phyloP scores from a whole-genome alignment of 2,329 filamentous ascomycete species.

The Alternaria atra region DNA sequence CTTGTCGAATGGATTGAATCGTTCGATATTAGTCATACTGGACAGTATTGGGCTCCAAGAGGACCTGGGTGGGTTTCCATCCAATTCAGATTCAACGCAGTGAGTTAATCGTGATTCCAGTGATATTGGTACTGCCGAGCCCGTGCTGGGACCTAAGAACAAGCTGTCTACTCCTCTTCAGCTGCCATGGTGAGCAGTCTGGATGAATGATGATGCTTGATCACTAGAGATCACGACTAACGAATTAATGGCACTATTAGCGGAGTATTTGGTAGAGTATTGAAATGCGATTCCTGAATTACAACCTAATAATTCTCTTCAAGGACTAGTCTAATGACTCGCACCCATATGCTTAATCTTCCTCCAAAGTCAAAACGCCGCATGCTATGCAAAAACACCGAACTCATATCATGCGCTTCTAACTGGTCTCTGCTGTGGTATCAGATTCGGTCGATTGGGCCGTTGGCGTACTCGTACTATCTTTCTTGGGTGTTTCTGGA shows the following conservation, averaged over 20 bases:
- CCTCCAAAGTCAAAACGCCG: neutral
- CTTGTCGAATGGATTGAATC: conserved; percentile 68
- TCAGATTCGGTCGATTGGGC: neutral
- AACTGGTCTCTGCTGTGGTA: neutral
- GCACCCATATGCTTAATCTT: neutral
- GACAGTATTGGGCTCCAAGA: conserved; percentile 76
- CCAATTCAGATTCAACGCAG: neutral
- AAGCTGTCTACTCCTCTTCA: conserved; percentile 69
- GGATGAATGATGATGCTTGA: neutral
- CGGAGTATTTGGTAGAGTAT: neutral
- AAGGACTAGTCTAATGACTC: neutral
- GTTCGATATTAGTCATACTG: conserved; percentile 72
- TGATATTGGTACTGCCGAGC: conserved; percentile 74
- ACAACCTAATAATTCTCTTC: neutral
- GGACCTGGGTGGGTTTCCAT: conserved; percentile 65
- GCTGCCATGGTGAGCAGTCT: conserved; percentile 68
- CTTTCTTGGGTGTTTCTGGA: conserved; percentile 12
- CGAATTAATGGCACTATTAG: neutral
- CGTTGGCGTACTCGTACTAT: conserved; percentile 5
- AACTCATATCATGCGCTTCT: neutral
- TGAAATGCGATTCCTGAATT: neutral
- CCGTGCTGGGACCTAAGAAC: conserved; percentile 66
- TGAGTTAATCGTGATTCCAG: conserved; percentile 49
- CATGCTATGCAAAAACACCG: neutral
- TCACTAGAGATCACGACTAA: neutral